phyloP scores from a whole-genome alignment of 306 rosid species.

The Dalbergia cultrata region DNA sequence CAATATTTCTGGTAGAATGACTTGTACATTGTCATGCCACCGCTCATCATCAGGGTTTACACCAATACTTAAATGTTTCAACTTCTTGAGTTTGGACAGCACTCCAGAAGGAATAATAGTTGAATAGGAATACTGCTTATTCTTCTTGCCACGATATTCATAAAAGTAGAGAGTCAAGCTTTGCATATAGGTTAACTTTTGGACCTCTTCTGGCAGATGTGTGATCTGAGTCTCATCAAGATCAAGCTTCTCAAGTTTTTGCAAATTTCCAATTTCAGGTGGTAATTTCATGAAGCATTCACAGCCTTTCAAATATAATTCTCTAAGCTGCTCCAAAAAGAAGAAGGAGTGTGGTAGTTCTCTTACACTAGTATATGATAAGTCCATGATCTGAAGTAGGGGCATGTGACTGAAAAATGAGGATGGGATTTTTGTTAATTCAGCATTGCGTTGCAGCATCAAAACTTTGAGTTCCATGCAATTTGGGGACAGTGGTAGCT shows the following conservation, averaged over 20 bases:
- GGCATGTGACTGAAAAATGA: slow-evolving; percentile 40
- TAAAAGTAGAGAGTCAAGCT: slow-evolving; percentile 35
- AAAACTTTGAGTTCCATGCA: slow-evolving; percentile 8
- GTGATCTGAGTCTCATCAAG: slow-evolving; percentile 40
- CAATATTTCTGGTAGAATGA: slow-evolving; percentile 31
- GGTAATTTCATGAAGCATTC: slow-evolving; percentile 30
- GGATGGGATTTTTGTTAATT: slow-evolving; percentile 14
- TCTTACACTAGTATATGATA: slow-evolving; percentile 37
- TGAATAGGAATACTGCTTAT: background rate
- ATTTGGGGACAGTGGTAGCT: slow-evolving; percentile 31
- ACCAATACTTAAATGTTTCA: slow-evolving; percentile 25
- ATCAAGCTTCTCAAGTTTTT: slow-evolving; percentile 40
- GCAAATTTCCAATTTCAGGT: background rate
- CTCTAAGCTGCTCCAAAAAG: slow-evolving; percentile 11
- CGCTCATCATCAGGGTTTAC: slow-evolving; percentile 43
- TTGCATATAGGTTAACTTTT: slow-evolving; percentile 16
- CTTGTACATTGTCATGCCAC: slow-evolving; percentile 20
- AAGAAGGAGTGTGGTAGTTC: slow-evolving; percentile 28
- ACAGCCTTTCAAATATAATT: slow-evolving; percentile 33
- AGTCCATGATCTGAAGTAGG: slow-evolving; percentile 20
- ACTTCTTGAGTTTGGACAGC: slow-evolving; percentile 1
- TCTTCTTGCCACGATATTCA: background rate
- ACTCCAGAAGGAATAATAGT: slow-evolving; percentile 28
- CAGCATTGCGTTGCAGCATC: slow-evolving; percentile 23
- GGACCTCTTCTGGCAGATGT: slow-evolving; percentile 22